These are phyloP conservation scores for Pythium coloratum DNA, from an alignment of 352 stramenopile genomes.

Conservation along the genomic window DNA sequence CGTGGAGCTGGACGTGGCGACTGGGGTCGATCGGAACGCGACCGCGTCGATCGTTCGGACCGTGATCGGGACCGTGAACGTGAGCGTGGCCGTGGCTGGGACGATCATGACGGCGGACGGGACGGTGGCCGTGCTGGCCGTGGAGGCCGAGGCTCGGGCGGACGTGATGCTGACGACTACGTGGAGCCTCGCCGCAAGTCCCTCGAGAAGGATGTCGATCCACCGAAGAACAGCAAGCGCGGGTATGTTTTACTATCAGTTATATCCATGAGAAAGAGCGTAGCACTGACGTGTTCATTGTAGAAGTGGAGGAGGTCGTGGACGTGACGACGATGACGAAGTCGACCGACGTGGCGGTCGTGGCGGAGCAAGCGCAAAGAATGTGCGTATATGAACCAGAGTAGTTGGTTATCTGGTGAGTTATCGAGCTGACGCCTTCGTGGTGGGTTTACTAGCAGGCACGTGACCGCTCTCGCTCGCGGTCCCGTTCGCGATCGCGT, in stretches of 20 bases:
- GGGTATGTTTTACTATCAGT: constrained; percentile 20
- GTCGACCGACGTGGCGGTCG: constrained; percentile 45
- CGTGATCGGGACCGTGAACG: constrained; percentile 23
- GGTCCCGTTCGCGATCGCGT: constrained; percentile 48
- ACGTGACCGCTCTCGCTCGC: constrained; percentile 48
- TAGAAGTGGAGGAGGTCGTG: constrained; percentile 18
- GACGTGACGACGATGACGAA: constrained; percentile 59
- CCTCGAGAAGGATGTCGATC: constrained; percentile 46
- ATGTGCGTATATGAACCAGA: constrained; percentile 33
- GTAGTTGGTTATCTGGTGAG: background rate
- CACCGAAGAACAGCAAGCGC: constrained; percentile 38
- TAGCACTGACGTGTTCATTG: background rate
- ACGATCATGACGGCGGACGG: constrained; percentile 19
- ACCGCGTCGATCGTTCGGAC: constrained; percentile 29
- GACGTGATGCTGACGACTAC: constrained; percentile 34
- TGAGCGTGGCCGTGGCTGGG: constrained; percentile 14
- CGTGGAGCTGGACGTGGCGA: constrained; percentile 34
- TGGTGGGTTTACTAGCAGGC: constrained; percentile 17
- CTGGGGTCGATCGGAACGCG: constrained; percentile 30
- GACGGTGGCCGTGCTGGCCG: constrained; percentile 13
- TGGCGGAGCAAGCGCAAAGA: constrained; percentile 34
- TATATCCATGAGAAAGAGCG: too few species aligned
- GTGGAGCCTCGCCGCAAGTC: constrained; percentile 30
- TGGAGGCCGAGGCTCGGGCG: constrained; percentile 16
- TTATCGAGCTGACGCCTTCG: background rate